phyloP scores from a whole-genome alignment of 345 rosid species.

The Lagerstroemia speciosa region DNA sequence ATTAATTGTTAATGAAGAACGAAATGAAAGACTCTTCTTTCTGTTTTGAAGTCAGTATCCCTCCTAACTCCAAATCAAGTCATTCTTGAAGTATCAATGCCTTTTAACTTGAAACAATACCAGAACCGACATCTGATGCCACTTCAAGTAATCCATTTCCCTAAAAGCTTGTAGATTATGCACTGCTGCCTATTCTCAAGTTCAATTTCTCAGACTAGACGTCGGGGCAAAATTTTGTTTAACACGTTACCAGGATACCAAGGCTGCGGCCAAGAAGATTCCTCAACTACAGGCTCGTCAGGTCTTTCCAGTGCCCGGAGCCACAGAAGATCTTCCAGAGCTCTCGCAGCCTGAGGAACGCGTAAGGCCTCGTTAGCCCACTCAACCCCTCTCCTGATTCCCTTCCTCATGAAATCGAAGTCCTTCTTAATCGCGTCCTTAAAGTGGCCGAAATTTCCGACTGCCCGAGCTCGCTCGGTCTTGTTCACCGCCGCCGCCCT shows the following conservation, averaged over 20 bases:
- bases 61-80: background rate
- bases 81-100: background rate
- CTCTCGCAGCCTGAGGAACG: slow-evolving; percentile 47
- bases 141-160: background rate
- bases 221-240: background rate
- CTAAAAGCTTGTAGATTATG: background rate
- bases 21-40: background rate
- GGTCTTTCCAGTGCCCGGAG: slow-evolving; percentile 67
- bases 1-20: slow-evolving; percentile 1
- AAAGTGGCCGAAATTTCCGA: slow-evolving; percentile 55
- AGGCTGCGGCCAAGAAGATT: slow-evolving; percentile 57
- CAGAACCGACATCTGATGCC: background rate
- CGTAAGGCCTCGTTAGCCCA: slow-evolving; percentile 69
- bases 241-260: slow-evolving; percentile 54
- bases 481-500: slow-evolving; percentile 27
- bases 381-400: slow-evolving; percentile 42
- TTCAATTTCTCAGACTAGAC: background rate
- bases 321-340: slow-evolving; percentile 63
- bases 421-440: slow-evolving; percentile 56
- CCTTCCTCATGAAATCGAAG: slow-evolving; percentile 44
- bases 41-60: background rate
- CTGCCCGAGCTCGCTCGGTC: slow-evolving; percentile 12
- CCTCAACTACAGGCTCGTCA: slow-evolving; percentile 24
- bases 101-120: background rate
- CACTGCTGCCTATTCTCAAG: background rate